A percentile compares a stretch with the other conserved stretches of the same genome.
phyloP scores from a whole-genome alignment of 495 filamentous ascomycete genomes.

The Aspergillus cristatus region DNA sequence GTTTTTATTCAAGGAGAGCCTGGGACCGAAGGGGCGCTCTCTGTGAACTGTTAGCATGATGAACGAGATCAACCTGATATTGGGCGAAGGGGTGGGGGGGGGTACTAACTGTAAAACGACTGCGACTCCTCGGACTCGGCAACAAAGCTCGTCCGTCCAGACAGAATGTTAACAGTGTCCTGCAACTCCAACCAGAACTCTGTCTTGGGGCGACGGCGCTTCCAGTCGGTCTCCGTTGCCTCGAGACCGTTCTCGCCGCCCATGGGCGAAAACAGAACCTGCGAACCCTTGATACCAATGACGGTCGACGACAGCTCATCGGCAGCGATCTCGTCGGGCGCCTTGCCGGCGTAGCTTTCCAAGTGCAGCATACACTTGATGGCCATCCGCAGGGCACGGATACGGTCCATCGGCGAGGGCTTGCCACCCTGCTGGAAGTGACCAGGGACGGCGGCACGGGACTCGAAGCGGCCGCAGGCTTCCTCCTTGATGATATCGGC shows the following conservation, averaged over 20 bases:
- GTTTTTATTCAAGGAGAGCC: too few species aligned
- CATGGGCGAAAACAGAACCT: constrained; percentile 79
- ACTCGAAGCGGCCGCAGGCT: constrained; percentile 84
- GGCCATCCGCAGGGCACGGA: constrained; percentile 81
- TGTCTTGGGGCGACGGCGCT: constrained; percentile 69
- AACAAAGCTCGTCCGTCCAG: constrained; percentile 49
- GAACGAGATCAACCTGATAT: too few species aligned
- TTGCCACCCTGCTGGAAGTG: constrained; percentile 96
- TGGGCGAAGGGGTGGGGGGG: too few species aligned
- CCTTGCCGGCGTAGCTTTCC: constrained; percentile 60
- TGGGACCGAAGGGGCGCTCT: too few species aligned
- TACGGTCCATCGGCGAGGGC: constrained; percentile 91
- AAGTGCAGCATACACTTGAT: constrained; percentile 87
- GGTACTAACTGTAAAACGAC: too few species aligned
- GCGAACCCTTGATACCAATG: constrained; percentile 87
- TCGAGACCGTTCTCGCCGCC: constrained; percentile 54
- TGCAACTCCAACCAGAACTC: constrained; percentile 83
- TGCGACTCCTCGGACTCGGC: constrained; percentile 19
- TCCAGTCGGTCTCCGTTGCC: constrained; percentile 86
- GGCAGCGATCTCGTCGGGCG: constrained; percentile 55
- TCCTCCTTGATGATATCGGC: constrained; percentile 94
- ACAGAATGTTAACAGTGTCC: constrained; percentile 73
- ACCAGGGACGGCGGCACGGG: constrained; percentile 85
- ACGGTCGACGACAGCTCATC: constrained; percentile 66
- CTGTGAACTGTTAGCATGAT: too few species aligned